Percentiles rank a stretch among this genome's conserved stretches.
These are phyloP conservation scores for Neurospora tetraspora DNA, from an alignment of 495 filamentous ascomycete genomes.

Conservation along the genomic window DNA sequence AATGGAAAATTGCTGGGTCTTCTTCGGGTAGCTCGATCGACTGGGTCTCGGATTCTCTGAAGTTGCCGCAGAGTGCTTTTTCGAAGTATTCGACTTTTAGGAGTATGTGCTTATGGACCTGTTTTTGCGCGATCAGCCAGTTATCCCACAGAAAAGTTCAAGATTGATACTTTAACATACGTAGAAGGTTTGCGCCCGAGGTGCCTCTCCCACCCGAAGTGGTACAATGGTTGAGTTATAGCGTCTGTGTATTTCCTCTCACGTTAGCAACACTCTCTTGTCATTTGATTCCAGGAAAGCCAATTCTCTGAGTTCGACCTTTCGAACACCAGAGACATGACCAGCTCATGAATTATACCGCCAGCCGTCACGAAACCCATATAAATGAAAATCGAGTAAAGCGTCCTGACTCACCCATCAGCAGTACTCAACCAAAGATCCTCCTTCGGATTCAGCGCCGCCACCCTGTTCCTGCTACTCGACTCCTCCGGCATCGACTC, in stretches of 20 bases:
- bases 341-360: neutral
- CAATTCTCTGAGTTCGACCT: neutral
- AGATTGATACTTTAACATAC: constrained; percentile 12
- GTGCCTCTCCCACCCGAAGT: constrained; percentile 26
- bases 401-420: constrained; percentile 30
- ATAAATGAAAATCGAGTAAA: neutral
- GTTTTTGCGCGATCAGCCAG: neutral
- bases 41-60: constrained; percentile 30
- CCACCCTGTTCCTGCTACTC: constrained; percentile 4
- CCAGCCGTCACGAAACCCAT: neutral
- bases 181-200: constrained; percentile 29
- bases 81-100: constrained; percentile 35
- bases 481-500: constrained; percentile 16
- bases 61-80: constrained; percentile 33
- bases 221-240: constrained; percentile 34
- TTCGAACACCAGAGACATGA: neutral
- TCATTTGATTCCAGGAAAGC: neutral
- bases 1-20: constrained; percentile 37
- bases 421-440: constrained; percentile 36
- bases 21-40: constrained; percentile 38
- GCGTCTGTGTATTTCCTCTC: constrained; percentile 16
- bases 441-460: constrained; percentile 29
- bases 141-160: neutral
- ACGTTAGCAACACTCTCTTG: neutral
- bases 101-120: constrained; percentile 35